phyloP scores from a whole-genome alignment of 148 eudicot genomes.

The Cornus kousa region DNA sequence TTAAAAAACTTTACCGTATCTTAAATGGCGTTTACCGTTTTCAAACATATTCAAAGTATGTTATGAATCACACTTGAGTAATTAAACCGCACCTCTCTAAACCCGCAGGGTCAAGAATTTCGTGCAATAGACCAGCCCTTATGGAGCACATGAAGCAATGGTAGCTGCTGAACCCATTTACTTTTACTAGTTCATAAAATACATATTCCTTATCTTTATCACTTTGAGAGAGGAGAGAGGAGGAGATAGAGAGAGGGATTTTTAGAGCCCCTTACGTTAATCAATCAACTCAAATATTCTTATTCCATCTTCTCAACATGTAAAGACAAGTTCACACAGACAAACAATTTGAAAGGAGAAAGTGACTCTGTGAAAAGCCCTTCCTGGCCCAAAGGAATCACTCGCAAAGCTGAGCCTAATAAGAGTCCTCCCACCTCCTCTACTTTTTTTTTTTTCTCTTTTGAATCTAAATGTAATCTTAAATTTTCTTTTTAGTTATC shows the following conservation, averaged over 20 bases:
- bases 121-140: too few species aligned
- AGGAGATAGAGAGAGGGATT: conserved; percentile 5
- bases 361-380: conserved; percentile 17
- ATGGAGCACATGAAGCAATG: too few species aligned
- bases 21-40: too few species aligned
- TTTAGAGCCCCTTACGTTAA: conserved; percentile 9
- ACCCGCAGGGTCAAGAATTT: too few species aligned
- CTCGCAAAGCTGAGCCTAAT: not conserved
- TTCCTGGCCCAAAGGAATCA: conserved; percentile 20
- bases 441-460: not conserved
- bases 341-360: conserved; percentile 9
- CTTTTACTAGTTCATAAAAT: not conserved
- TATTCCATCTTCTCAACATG: conserved; percentile 16
- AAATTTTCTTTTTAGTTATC: not conserved
- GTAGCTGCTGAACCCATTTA: too few species aligned
- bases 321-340: conserved; percentile 21
- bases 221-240: not conserved
- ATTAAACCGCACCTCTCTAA: too few species aligned
- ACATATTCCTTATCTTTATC: conserved; percentile 11
- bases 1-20: too few species aligned
- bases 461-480: not conserved
- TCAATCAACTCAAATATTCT: conserved; percentile 9
- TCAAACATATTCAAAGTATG: too few species aligned
- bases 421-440: not conserved
- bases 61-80: too few species aligned